phyloP scores from a whole-genome alignment of 768 basidiomycete species.

The Psilocybe cyanescens region DNA sequence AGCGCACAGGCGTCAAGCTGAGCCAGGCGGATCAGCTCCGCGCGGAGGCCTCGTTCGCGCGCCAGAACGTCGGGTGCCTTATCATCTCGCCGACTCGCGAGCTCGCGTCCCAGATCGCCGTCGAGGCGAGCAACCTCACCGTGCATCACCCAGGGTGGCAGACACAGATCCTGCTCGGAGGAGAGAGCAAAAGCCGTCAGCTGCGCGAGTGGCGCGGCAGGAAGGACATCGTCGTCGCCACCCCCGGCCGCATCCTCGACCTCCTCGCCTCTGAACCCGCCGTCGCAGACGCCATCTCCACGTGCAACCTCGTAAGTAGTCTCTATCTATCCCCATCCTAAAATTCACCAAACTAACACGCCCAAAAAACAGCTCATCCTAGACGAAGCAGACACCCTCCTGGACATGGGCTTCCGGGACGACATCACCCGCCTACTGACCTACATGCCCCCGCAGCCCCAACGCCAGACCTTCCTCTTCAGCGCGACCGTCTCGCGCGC shows the following conservation, averaged over 20 bases:
- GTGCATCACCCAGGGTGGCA: conserved; percentile 64
- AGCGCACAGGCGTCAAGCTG: neutral
- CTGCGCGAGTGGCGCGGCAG: conserved; percentile 66
- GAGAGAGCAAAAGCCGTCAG: conserved; percentile 67
- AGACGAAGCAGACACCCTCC: conserved; percentile 90
- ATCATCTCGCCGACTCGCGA: conserved; percentile 92
- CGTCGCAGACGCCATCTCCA: conserved; percentile 53
- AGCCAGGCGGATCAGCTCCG: neutral
- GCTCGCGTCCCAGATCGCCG: conserved; percentile 87
- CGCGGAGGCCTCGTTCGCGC: conserved; percentile 29
- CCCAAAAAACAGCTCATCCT: conserved; percentile 80
- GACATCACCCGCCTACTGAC: conserved; percentile 78
- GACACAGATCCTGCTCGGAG: conserved; percentile 80
- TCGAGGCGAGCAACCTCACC: conserved; percentile 73
- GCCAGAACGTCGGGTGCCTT: conserved; percentile 65
- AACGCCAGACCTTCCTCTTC: conserved; percentile 91
- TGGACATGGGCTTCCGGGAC: conserved; percentile 91
- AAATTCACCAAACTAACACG: neutral
- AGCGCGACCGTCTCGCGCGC: conserved; percentile 81
- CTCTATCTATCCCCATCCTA: conserved; percentile 3
- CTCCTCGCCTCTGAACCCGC: conserved; percentile 61
- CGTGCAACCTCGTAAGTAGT: conserved; percentile 60
- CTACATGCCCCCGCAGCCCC: conserved; percentile 60
- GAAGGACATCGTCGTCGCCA: conserved; percentile 86
- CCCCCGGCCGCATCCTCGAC: conserved; percentile 87